Percentiles rank a stretch among this genome's conserved stretches.
These are phyloP conservation scores for Eucalyptus shirleyi DNA, from an alignment of 345 rosid genomes.

Conservation along the genomic window DNA sequence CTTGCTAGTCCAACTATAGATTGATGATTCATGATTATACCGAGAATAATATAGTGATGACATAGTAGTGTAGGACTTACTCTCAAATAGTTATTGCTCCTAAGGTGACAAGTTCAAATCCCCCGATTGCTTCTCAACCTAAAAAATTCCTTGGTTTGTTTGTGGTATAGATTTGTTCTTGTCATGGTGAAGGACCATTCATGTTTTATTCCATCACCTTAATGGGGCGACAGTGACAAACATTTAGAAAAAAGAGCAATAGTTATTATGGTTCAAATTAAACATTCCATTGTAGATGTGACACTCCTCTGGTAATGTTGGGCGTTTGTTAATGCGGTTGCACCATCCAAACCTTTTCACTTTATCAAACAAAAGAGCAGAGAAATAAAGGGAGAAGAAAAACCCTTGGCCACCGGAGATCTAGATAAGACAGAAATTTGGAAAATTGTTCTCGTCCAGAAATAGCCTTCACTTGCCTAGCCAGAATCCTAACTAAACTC, in stretches of 20 bases:
- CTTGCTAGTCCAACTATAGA: not conserved
- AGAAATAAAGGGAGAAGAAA: not conserved
- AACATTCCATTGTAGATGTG: not conserved
- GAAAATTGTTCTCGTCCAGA: not conserved
- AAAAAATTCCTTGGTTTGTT: accelerated
- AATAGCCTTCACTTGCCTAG: not conserved
- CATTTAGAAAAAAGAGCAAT: accelerated
- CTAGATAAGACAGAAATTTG: not conserved
- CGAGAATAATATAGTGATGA: accelerated
- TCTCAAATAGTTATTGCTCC: no score
- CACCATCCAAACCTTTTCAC: not conserved
- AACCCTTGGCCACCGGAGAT: not conserved
- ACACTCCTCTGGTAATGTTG: not conserved
- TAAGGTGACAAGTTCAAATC: not conserved
- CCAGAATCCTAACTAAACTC: not conserved
- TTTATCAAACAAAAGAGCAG: not conserved
- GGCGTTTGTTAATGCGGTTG: accelerated
- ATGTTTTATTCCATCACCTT: not conserved
- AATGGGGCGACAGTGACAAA: accelerated
- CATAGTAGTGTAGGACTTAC: accelerated
- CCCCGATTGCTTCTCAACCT: accelerated
- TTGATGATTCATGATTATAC: not conserved
- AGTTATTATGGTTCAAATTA: accelerated
- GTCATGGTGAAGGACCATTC: not conserved
- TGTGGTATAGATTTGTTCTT: not conserved